Base-by-base conservation (phyloP, 495 filamentous ascomycete species). In the Aspergillus panamensis region DNA sequence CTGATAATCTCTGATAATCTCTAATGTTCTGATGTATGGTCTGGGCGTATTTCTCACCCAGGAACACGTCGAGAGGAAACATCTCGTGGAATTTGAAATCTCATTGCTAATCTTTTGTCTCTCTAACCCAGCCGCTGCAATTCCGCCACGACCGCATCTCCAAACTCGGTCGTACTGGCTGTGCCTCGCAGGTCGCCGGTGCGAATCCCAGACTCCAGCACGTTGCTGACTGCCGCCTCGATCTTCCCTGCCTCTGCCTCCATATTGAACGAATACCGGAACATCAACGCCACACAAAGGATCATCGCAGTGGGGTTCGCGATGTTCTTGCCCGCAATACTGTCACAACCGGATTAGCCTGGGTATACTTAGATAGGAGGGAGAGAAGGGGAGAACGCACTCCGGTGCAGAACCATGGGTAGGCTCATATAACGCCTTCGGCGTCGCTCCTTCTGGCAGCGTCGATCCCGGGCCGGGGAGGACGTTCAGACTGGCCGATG, bases 231-330 rank as follows among this genome's bases (percentile, higher is more conserved):
- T 0, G 92, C 93, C 53, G 85, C 80, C 74, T 97, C 93, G 52
- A 97, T 78, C 35, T 81, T 81, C 52, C 75, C 73, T 4, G 92
- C 89, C 65, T 94, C 83, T 17, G 79, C 74, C 43, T 88, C 87
- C 65, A 90, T 83, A 61, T 84, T 83, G 43, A 97, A 78, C 4
- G 90, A 95, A 75, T 96, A 96, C 57, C 86, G 85, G 62, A 96
- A 83, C 89, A 97, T 89, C 87, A 96, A 89, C 58, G 90, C 91
- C 20, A 93, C 85, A 5, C 88, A 92, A 8, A 96, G 82, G 55
- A 96, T 89, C 64, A 90, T 90, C 21, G 90, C 91, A 31, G 89
- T 74, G 7, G 88, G 88, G 69, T 91, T 91, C 3, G 71, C 73
- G 31, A 74, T 67, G 29, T 76, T 72, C 51, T 67, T 57, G 9